Conservation (phyloP, 345 rosid genomes). For the Eucalyptus cloeziana region DNA sequence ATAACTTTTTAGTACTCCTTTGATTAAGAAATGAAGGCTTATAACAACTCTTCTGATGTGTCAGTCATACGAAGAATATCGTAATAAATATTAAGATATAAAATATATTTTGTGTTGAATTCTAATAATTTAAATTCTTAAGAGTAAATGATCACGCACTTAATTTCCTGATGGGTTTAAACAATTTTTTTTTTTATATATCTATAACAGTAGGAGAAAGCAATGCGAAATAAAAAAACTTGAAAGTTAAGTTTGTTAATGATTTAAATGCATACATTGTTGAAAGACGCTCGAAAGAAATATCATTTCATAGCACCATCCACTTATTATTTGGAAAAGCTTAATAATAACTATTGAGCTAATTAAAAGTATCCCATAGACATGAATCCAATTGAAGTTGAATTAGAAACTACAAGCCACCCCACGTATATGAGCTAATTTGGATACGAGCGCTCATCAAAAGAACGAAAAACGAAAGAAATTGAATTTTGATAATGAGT, state of each 20-base stretch:
- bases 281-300: not conserved
- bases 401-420: not conserved
- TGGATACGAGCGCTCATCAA: accelerated
- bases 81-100: not conserved
- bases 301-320: not conserved
- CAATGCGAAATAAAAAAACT: not conserved
- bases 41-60: not conserved
- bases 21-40: not conserved
- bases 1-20: not conserved
- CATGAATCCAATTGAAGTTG: not conserved
- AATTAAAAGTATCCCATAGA: not conserved
- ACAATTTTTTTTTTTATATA: not conserved
- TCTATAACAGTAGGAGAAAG: not conserved
- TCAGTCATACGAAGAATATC: not conserved
- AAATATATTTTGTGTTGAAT: not conserved
- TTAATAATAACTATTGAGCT: not conserved
- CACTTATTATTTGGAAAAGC: not conserved
- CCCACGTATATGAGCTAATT: accelerated
- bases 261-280: not conserved
- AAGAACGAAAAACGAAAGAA: not conserved
- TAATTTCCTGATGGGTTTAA: not conserved
- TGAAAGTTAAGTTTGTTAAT: not conserved
- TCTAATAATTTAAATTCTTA: not conserved
- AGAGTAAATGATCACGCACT: not conserved
- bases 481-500: not conserved